Evolutionary conservation across 2,329 filamentous ascomycete genomes (phyloP), one percentile per base, ranked within the genome.

Genomic region (Xylaria digitata): DNA sequence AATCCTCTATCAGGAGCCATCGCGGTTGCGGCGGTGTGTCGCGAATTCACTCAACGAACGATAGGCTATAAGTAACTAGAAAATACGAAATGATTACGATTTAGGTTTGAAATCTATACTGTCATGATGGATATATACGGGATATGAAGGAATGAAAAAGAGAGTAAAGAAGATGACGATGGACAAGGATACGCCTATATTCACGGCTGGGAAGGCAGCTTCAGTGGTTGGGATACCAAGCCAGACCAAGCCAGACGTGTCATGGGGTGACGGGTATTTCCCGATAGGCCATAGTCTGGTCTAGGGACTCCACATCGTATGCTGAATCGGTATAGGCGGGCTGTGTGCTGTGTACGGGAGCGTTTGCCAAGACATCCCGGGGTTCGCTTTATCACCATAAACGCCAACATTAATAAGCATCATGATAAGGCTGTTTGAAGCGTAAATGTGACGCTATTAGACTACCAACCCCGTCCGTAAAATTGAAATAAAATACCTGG

Each of bases 1-100:
- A 68, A 61, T 63, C 73, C 72, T 72, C 75, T 74, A 53, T 76
- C 75, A n/a, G 75, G 73, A 1, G 75, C 70, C 75, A 76, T 77
- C 9, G 26, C 17, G 49, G 48, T 6, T 32, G 30, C 34, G 8
- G 48, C 21, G 23, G 53, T 23, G 54, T 45, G 26, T 26, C 50
- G 45, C 32, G 34, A 46, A 40, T 34, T 30, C 17, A 15, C 15
- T 19, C 9, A 21, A 43, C 17, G 9, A 11, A 21, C 17, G 6
- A 19, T 17, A 43, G 3, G n/a, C 19, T 34, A 34, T 54, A 49
- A 3, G 32, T 6, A 30, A 45, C 34, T 8, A 9, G 34, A 37
- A 37, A 37, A 8, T 9, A 2, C 8, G 8, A 19, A 37, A 21
- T 19, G 2, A 48, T 40, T 8, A 17, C 15, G n/a, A 21, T 19